Evolutionary conservation across 768 basidiomycete genomes (phyloP), one percentile per base, ranked within the genome.

Genomic region (Boletus sp.): DNA sequence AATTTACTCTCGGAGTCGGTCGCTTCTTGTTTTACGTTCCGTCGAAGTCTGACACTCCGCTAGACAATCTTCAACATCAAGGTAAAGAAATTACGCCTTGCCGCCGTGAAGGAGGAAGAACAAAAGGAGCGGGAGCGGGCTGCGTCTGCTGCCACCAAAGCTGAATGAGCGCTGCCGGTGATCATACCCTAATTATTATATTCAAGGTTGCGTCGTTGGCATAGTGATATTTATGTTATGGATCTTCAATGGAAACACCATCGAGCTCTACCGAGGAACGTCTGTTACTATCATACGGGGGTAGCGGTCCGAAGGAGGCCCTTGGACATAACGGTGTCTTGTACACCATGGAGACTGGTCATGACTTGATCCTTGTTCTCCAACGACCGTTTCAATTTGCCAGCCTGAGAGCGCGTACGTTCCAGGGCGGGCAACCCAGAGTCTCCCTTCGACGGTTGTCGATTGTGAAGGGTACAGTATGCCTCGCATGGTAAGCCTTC

Each of bases 1-100:
- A 85, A 67, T 92, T 94, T 67, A 68, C 82, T 21, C 76, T 90
- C 13, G 90, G 90, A 21, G 90, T 91, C 64, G 63, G 87, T 51
- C 32, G 42, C 14, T 17, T 46, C 30, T 60, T 47, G 14, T 38
- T 58, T 58, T 55, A 51, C 5, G 32, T 37, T 43, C 19, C 9
- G 10, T 46, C 19, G 8, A n/a, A 1, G 27, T 52, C 54, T 51
- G 45, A 56, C 35, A 39, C 29, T 42, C 17, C 50, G 25, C 44
- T 56, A 88, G 87, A 88, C 86, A 4, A 79, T 83, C 67, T 85
- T 89, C 75, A 92, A 89, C 67, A 79, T 83, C 57, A 83, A 83
- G 56, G 75, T 85, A 53, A 91, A 92, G 74, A 79, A 79, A 63
- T 58, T 83, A 53, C 79, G 77, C 19, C 70, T 84, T 38, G 81